phyloP scores from a whole-genome alignment of 768 basidiomycete genomes.

The Daedaleopsis sinensis region DNA sequence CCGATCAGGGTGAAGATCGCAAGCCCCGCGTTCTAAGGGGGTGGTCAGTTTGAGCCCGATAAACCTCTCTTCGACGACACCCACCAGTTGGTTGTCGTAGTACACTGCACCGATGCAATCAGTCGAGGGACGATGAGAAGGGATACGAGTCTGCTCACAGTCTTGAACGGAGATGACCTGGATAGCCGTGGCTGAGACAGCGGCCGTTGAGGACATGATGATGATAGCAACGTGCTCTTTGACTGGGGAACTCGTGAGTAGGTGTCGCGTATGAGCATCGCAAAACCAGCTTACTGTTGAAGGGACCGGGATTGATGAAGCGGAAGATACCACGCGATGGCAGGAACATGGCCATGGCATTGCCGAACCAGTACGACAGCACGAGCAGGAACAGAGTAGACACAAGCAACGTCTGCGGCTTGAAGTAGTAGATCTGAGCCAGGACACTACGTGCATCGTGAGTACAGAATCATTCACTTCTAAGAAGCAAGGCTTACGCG shows the following conservation, averaged over 20 bases:
- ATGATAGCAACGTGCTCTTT: slow-evolving; percentile 41
- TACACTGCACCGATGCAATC: slow-evolving; percentile 25
- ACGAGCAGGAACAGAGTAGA: slow-evolving; percentile 54
- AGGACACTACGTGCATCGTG: slow-evolving; percentile 26
- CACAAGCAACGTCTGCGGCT: slow-evolving; percentile 53
- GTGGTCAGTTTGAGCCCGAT: too few relatives aligned
- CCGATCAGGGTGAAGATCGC: slow-evolving; percentile 41
- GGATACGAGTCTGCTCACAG: slow-evolving; percentile 22
- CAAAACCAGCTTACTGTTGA: slow-evolving; percentile 33
- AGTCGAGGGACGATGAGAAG: background rate
- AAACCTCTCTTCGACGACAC: background rate
- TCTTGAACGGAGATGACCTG: slow-evolving; percentile 37
- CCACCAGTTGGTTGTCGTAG: slow-evolving; percentile 42
- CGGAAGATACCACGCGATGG: slow-evolving; percentile 33
- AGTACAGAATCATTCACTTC: slow-evolving; percentile 1
- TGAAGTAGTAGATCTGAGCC: slow-evolving; percentile 40
- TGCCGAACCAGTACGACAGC: slow-evolving; percentile 56
- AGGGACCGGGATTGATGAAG: slow-evolving; percentile 41
- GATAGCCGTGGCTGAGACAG: slow-evolving; percentile 34
- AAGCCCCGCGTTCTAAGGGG: slow-evolving; percentile 27
- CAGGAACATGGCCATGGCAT: slow-evolving; percentile 39
- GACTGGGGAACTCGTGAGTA: slow-evolving; percentile 20
- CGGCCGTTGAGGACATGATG: slow-evolving; percentile 39
- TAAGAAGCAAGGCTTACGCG: slow-evolving; percentile 35
- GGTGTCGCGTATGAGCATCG: slow-evolving; percentile 13